Base-by-base conservation (phyloP, 177 flowering plant genomes). In the Vitis hybrid region DNA sequence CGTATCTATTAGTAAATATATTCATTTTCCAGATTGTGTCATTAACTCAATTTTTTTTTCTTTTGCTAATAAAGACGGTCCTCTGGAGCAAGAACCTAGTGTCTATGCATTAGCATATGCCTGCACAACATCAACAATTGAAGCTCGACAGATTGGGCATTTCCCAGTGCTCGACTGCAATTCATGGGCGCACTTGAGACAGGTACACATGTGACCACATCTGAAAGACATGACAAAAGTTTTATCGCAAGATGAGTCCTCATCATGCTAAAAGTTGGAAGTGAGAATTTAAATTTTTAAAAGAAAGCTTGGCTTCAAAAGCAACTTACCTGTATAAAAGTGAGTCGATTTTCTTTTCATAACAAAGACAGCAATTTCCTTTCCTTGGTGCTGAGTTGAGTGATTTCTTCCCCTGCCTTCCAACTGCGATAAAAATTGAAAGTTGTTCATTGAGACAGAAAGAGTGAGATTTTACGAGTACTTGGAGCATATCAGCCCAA, bases 151-250 rank as follows among this genome's bases (percentile, higher is more conserved):
- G 53, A 92, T 81, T 1, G 98, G 98, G 69, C 98, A 92, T 70
- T 72, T 87, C 32, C 94, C 87, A 63, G 84, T 82, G 46, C 84
- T 82, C 90, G 87, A 83, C 69, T 85, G 94, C 91, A 94, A 71
- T 71, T 92, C 97, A 50, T 90, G 84, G 3, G 92, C 97, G 74
- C 98, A 94, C 58, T 83, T 84, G 72, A 87, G 85, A 73, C 98
- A 94, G 17, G 97, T 86, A 78, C 98, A 94, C 98, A 94, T 92
- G 81, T 94, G 98, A 62, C 98, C 98, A 71, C 97, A 92, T 79
- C 98, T 90, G 87, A 64, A 73, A 58, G 41, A 8, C 4, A 21
- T 0, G 30, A 3, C 30, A 27, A 27, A 27, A 27, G 30, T 27
- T 27, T 27, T 27, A 27, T 27, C 30, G 0, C 30, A 27, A 27